Conservation (phyloP, 257 asterid genomes). For the Agastache rugosa region DNA sequence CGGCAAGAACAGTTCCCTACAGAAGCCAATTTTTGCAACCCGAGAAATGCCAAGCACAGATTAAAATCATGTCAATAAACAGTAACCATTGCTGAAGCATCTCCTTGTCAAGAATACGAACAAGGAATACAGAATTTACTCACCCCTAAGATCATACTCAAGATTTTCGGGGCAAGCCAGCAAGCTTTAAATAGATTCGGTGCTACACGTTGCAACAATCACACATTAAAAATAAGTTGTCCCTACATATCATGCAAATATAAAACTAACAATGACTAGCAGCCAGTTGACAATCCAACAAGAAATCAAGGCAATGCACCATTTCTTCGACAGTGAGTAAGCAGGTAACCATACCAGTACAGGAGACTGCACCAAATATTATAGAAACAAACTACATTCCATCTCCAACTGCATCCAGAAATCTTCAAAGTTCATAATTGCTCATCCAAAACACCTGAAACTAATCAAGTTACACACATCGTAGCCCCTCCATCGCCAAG, state of each 20-base stretch:
- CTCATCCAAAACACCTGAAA: slow-evolving; percentile 26
- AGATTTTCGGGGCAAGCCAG: slow-evolving; percentile 32
- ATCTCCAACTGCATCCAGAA: slow-evolving; percentile 40
- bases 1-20: slow-evolving; percentile 49
- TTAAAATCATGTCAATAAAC: slow-evolving; percentile 51
- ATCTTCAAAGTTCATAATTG: slow-evolving; percentile 22
- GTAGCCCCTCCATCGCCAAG: slow-evolving; percentile 36
- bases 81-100: slow-evolving; percentile 51
- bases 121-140: slow-evolving; percentile 41
- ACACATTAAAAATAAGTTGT: slow-evolving; percentile 20
- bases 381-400: slow-evolving; percentile 29
- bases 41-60: slow-evolving; percentile 49
- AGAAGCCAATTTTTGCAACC: slow-evolving; percentile 56
- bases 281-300: slow-evolving; percentile 33
- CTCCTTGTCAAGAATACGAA: slow-evolving; percentile 53
- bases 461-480: slow-evolving; percentile 29
- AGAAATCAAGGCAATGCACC: slow-evolving; percentile 32
- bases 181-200: slow-evolving; percentile 38
- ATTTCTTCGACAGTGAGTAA: slow-evolving; percentile 17
- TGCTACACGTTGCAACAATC: slow-evolving; percentile 34
- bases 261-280: slow-evolving; percentile 31
- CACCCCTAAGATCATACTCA: slow-evolving; percentile 41
- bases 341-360: slow-evolving; percentile 21
- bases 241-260: slow-evolving; percentile 39
- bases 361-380: slow-evolving; percentile 21